Evolutionary conservation across 2,329 filamentous ascomycete species (phyloP).

Genomic region (Nigrograna mackinnonii): DNA sequence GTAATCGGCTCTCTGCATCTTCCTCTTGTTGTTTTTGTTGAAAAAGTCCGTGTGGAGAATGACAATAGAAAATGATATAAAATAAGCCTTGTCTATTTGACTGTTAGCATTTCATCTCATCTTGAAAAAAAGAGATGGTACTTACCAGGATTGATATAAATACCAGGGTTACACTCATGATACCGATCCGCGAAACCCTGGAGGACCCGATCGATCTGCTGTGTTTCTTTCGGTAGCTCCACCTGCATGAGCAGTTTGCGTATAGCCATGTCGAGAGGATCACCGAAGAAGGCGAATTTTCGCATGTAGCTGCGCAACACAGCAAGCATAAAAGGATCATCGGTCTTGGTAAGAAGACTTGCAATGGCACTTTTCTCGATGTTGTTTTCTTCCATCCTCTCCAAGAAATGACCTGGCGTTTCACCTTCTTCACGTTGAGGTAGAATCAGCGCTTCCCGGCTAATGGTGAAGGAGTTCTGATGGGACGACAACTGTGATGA

Average conservation of each 20-base stretch:
- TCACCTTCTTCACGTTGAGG: constrained; percentile 86
- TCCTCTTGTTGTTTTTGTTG: constrained; percentile 99
- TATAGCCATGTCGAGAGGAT: constrained; percentile 97
- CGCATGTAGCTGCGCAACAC: constrained; percentile 95
- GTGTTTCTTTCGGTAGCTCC: constrained; percentile 93
- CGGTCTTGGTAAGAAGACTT: constrained; percentile 81
- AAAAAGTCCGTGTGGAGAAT: constrained; percentile 99
- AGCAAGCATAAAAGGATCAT: constrained; percentile 79
- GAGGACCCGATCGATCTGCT: constrained; percentile 93
- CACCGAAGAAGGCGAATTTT: constrained; percentile 91
- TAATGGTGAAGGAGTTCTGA: constrained; percentile 79
- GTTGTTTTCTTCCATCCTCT: constrained; percentile 76
- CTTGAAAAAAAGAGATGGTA: not conserved
- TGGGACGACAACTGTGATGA: constrained; percentile 78
- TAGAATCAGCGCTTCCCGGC: constrained; percentile 69
- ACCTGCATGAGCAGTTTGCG: constrained; percentile 96
- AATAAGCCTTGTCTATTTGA: constrained; percentile 84
- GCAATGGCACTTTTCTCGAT: constrained; percentile 83
- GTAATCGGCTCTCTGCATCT: constrained; percentile 97
- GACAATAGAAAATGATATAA: constrained; percentile 93
- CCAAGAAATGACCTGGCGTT: constrained; percentile 85
- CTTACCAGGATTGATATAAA: constrained; percentile 75
- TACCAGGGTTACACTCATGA: constrained; percentile 96
- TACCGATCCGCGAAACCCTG: constrained; percentile 96
- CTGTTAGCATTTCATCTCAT: constrained; percentile 18